These are phyloP conservation scores for Goffeauzyma gilvescens DNA, from an alignment of 768 basidiomycete species.

Conservation along the genomic window DNA sequence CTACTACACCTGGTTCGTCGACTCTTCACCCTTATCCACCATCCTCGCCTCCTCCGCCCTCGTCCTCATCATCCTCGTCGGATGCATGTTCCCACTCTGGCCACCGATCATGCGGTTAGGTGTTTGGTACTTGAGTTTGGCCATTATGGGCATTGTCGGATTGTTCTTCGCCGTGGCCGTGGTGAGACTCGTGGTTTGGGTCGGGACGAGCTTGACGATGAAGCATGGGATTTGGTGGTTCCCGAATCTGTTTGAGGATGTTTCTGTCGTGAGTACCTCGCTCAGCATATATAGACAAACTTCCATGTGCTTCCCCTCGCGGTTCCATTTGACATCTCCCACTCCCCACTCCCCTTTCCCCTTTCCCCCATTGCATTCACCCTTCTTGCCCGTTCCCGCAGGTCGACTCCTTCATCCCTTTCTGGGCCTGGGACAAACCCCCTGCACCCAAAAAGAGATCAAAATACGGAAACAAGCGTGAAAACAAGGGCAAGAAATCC, in stretches of 20 bases:
- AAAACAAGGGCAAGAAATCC: too few species aligned
- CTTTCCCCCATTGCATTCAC: constrained; percentile 2
- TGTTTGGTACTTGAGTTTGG: constrained; percentile 86
- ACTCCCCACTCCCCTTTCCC: not conserved
- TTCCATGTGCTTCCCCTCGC: too few species aligned
- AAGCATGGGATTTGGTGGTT: constrained; percentile 97
- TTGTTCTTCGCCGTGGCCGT: constrained; percentile 80
- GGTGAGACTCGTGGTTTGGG: constrained; percentile 77
- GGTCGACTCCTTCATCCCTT: constrained; percentile 92
- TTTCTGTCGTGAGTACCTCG: constrained; percentile 70
- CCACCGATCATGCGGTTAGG: constrained; percentile 78
- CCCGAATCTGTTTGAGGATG: constrained; percentile 91
- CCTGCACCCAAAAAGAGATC: constrained; percentile 47
- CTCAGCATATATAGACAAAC: too few species aligned
- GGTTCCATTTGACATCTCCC: not conserved
- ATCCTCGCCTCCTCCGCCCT: constrained; percentile 76
- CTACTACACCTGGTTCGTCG: constrained; percentile 95
- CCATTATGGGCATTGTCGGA: constrained; percentile 66
- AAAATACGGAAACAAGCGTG: constrained; percentile 11
- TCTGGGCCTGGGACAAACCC: constrained; percentile 88
- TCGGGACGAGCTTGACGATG: constrained; percentile 67
- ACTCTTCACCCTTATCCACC: constrained; percentile 80
- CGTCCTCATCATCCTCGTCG: constrained; percentile 83
- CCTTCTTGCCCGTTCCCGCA: constrained; percentile 31
- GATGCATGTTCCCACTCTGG: constrained; percentile 99